Evolutionary conservation across 1,284 basidiomycete genomes (phyloP), one percentile per base, ranked within the genome.

Genomic region (Filobasidium uniguttulatum): DNA sequence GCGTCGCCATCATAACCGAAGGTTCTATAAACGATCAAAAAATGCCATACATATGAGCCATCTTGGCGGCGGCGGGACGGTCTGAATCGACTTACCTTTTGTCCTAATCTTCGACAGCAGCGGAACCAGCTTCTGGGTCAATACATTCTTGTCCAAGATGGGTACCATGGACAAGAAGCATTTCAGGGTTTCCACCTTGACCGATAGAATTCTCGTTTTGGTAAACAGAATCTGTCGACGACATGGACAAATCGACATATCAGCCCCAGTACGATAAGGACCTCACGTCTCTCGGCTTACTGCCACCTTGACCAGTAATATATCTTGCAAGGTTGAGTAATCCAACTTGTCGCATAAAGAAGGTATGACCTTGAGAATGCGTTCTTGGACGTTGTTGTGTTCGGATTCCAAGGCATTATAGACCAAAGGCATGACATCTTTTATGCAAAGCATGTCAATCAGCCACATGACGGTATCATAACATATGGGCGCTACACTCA

Each of bases 391-490:
- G 75, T 63, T 56, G 14, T 83, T 77, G 68, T 93, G 86, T 48
- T 98, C 93, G 10, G 85, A 85, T 56, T 97, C 91, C 38, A 99
- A 72, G 1, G 93, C 86, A 61, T 89, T 86, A 66, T 98, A 98
- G 15, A 98, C 83, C 26, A 99, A 74, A 0, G 91, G 89, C 59
- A 96, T 78, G 12, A 99, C 87, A 70, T 89, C 88, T 90, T n/a
- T n/a, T n/a, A n/a, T n/a, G n/a, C n/a, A n/a, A n/a, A n/a, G n/a
- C 61, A 2, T 40, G 20, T 45, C 23, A 29, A 19, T n/a, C 14
- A 17, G 10, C 12, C 19, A 40, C 31, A 14, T 35, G 37, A 36
- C 19, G 19, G 37, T 23, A 25, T 50, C 31, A 29, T 19, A 19
- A 34, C 9, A 14, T n/a, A n/a, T 33, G n/a, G 9, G 31, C 9